A percentile compares a stretch with the other conserved stretches of the same genome.
Evolutionary conservation across 2,329 filamentous ascomycete genomes (phyloP).

Genomic region (Calonectria henricotiae): DNA sequence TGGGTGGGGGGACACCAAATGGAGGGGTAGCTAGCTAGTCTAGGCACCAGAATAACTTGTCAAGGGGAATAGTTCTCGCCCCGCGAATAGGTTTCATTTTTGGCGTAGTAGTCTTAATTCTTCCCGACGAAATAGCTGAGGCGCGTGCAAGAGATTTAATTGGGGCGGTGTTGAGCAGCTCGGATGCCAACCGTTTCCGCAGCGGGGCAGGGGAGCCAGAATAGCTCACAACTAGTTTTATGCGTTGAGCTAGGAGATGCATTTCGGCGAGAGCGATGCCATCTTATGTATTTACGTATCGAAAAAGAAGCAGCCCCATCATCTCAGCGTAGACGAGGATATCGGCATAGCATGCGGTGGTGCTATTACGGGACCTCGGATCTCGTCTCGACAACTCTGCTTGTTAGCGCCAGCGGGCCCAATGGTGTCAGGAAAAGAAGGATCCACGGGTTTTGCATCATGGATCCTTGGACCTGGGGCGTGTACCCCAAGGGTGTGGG

Average conservation of each 20-base stretch:
- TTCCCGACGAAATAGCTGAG: too few species aligned
- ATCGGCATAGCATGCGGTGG: constrained; percentile 20
- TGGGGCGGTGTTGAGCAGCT: too few species aligned
- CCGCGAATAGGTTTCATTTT: neutral
- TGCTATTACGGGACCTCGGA: constrained; percentile 29
- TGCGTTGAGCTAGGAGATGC: neutral
- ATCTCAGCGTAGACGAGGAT: neutral
- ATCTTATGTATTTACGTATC: too few species aligned
- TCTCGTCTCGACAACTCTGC: constrained; percentile 24
- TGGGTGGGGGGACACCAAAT: neutral
- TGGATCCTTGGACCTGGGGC: constrained; percentile 34
- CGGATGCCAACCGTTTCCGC: too few species aligned
- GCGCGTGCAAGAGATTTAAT: too few species aligned
- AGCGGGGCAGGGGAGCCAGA: too few species aligned
- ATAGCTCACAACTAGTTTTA: too few species aligned
- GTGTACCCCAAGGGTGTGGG: constrained; percentile 35
- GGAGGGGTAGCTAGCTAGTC: neutral
- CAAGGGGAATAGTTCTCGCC: neutral
- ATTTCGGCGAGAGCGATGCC: neutral
- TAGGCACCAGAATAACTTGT: neutral
- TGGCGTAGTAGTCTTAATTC: too few species aligned
- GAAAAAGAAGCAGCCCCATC: too few species aligned
- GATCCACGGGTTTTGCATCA: constrained; percentile 39
- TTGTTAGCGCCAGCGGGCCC: constrained; percentile 33
- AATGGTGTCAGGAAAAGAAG: constrained; percentile 36